phyloP scores from a whole-genome alignment of 78 protist species.

The Polysphondylium violaceum region DNA sequence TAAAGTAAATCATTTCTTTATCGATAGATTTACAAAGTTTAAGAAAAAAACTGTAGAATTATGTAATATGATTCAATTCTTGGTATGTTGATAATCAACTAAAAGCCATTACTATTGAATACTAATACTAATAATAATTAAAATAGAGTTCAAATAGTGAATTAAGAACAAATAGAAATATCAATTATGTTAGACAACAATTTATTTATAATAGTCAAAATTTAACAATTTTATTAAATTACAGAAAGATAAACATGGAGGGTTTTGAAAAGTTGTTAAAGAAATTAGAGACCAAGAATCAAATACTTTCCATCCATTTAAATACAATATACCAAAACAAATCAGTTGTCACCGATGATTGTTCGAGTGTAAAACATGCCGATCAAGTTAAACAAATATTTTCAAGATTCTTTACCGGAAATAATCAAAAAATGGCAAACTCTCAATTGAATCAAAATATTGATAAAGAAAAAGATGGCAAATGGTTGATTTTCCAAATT shows the following conservation, averaged over 20 bases:
- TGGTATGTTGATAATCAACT: neutral
- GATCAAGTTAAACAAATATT: slow-evolving; percentile 6
- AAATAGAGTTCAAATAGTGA: neutral
- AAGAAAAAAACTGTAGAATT: slow-evolving; percentile 28
- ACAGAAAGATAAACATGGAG: slow-evolving; percentile 6
- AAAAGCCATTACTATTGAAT: neutral
- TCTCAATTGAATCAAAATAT: neutral
- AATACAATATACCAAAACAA: neutral
- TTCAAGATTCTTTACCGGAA: slow-evolving; percentile 63
- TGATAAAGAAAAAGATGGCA: neutral
- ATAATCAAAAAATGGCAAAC: slow-evolving; percentile 47
- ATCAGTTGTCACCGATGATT: neutral
- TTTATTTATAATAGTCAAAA: slow-evolving; percentile 23
- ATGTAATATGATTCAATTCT: slow-evolving; percentile 33
- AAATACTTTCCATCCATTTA: neutral
- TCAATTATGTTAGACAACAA: slow-evolving; percentile 21
- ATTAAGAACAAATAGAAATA: slow-evolving; percentile 13
- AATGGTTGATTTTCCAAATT: neutral
- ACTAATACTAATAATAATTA: neutral
- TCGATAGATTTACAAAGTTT: slow-evolving; percentile 31
- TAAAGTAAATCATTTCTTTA: slow-evolving; percentile 37
- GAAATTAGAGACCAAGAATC: slow-evolving; percentile 27
- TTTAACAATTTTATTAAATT: slow-evolving; percentile 13
- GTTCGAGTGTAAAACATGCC: slow-evolving; percentile 2
- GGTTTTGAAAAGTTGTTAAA: slow-evolving; percentile 42